Percentiles rank a stretch among this genome's conserved stretches.
These are phyloP conservation scores for Coprinopsis sp. DNA, from an alignment of 768 basidiomycete genomes.

Conservation along the genomic window DNA sequence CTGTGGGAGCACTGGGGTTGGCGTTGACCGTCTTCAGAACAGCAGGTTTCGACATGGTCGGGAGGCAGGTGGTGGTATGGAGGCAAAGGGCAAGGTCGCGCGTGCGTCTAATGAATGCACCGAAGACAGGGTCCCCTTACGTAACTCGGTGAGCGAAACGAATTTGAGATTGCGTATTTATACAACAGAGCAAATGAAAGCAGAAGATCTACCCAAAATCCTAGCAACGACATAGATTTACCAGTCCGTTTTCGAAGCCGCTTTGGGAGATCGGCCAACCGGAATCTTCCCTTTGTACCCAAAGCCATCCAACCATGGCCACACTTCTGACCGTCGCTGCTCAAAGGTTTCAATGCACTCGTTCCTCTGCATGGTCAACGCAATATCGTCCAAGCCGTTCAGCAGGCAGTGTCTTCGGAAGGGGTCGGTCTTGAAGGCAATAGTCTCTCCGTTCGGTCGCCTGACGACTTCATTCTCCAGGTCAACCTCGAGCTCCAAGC, in stretches of 20 bases:
- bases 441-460: constrained; percentile 67
- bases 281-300: constrained; percentile 87
- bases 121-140: no score
- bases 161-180: no score
- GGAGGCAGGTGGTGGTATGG: not conserved
- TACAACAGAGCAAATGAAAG: no score
- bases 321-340: constrained; percentile 63
- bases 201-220: not conserved
- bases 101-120: no score
- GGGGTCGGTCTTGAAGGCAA: constrained; percentile 77
- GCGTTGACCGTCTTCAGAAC: constrained; percentile 4
- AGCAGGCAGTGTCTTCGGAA: constrained; percentile 93
- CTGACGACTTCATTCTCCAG: constrained; percentile 77
- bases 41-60: constrained; percentile 5
- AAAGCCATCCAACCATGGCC: constrained; percentile 98
- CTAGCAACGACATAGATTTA: constrained; percentile 26
- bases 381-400: constrained; percentile 96
- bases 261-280: constrained; percentile 33
- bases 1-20: not conserved
- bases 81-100: not conserved
- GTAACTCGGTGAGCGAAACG: no score
- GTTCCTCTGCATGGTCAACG: constrained; percentile 82
- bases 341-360: constrained; percentile 77
- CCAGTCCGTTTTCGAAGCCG: constrained; percentile 66
- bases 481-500: constrained; percentile 77